Base-by-base conservation (phyloP, 2,329 filamentous ascomycete genomes). In the Nothophaeocryptopus gaeumannii region DNA sequence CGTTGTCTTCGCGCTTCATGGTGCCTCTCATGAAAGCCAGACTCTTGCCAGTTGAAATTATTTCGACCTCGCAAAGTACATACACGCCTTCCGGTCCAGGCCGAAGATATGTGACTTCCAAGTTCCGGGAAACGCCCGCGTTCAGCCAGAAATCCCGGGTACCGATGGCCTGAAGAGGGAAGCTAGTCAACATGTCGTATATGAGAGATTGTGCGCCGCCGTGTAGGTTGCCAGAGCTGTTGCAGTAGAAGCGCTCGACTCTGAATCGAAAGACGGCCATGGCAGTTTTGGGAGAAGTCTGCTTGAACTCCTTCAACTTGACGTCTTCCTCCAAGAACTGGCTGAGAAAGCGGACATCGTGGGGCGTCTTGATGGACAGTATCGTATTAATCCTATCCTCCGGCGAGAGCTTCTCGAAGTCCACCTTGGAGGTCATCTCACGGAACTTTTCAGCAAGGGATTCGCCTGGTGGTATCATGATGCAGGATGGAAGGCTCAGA, bases 141-240 rank as follows among this genome's bases (percentile, higher is more conserved):
- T 65, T 62, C 39, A 74, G 64, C 73, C 73, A 77, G 41, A 70
- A 71, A 7, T 58, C 58, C 1, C 65, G 67, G 11, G 38, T 55
- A 0, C 56, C 54, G 26, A 64, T 55, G 1, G 55, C 58, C 39
- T 60, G 56, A 32, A 63, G 16, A 5, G 72, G 65, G 7, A 72
- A 62, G 5, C 69, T 72, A 1, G 75, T 77, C 47, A 73, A 71
- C 65, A 81, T 76, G 58, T 83, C 80, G 53, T 61, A 65, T 37
- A 81, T 76, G 5, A 78, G 66, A 0, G 76, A 74, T 2, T 77
- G 76, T 2, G 76, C 77, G 5, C 78, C 78, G 14, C 78, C 78
- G 58, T 81, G 78, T 54, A 81, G 69, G 30, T 74, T 75, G 1
- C 70, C 70, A 30, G 70, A 67, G 38, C 70, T 60, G 61, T 80